A percentile compares a stretch with the other conserved stretches of the same genome.
Conservation (phyloP, 192 early-diverging fungal species). For the Dimargaris cristalligena region DNA sequence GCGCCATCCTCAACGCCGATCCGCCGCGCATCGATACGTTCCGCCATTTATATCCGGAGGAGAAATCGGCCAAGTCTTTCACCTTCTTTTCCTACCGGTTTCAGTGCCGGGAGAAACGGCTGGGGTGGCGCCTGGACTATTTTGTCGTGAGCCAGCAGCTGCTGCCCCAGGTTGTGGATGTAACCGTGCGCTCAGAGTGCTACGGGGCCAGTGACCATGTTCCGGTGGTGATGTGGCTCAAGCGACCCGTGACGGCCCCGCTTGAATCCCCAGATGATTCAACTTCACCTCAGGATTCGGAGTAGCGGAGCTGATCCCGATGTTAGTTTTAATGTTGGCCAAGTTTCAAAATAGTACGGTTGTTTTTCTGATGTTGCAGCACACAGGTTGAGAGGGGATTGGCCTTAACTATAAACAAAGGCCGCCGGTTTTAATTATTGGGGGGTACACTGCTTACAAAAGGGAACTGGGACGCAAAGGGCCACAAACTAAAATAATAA, state of each 20-base stretch:
- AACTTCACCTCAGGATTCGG: too few relatives aligned
- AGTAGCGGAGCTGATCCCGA: too few relatives aligned
- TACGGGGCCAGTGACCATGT: slow-evolving; percentile 86
- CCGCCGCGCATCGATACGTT: slow-evolving; percentile 49
- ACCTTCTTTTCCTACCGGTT: slow-evolving; percentile 70
- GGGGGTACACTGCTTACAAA: too few relatives aligned
- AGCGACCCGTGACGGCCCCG: slow-evolving; percentile 4
- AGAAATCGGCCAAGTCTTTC: slow-evolving; percentile 34
- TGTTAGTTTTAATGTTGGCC: too few relatives aligned
- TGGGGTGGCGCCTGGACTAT: slow-evolving; percentile 83
- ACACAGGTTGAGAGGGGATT: too few relatives aligned
- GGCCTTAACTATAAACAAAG: too few relatives aligned
- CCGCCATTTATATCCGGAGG: slow-evolving; percentile 49
- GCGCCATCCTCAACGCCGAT: slow-evolving; percentile 32
- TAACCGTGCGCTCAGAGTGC: slow-evolving; percentile 49
- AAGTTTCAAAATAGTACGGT: too few relatives aligned
- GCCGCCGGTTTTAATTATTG: too few relatives aligned
- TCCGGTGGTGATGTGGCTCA: slow-evolving; percentile 48
- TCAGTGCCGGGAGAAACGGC: slow-evolving; percentile 40
- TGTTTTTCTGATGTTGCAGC: too few relatives aligned
- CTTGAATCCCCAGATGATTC: too few relatives aligned
- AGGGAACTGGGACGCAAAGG: too few relatives aligned
- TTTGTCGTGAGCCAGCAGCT: slow-evolving; percentile 49
- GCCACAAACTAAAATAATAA: too few relatives aligned
- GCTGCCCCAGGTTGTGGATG: slow-evolving; percentile 36